Base-by-base conservation (phyloP, 495 filamentous ascomycete genomes). In the Penicillium malachiteum region DNA sequence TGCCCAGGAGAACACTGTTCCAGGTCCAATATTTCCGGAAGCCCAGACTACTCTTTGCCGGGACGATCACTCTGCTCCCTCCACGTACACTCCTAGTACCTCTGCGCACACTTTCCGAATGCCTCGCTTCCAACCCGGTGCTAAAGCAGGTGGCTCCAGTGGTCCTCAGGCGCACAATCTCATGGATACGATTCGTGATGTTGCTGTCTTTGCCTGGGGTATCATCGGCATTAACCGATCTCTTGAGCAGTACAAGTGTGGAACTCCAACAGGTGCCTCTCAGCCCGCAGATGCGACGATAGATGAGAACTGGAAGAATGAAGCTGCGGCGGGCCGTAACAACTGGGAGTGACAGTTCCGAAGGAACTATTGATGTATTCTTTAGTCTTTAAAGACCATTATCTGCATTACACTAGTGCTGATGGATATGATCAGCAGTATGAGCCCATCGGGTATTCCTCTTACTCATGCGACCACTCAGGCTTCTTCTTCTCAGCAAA, bases 401-500 rank as follows among this genome's bases (percentile, higher is more conserved):
- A 26, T 26, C 21, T 17, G 39, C 13, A 14, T 14, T 41, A 11
- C 43, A 26, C 8, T 4, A 44, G 11, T 4, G 21, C 21, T 26
- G 21, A 26, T 26, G 21, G 21, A 26, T 26, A 26, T 26, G 21
- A 26, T 26, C 21, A 26, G 21, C 21, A n/a, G 21, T 26, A 26
- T 26, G 21, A 26, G 21, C 21, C 5, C 7, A 8, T 12, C 10
- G n/a, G 4, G 34, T 35, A 8, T 31, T 30, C 13, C 58, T n/a
- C n/a, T 64, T 85, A 97, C 69, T 92, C 84, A 67, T 97, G 71
- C 21, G 80, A 85, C 94, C 94, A 98, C 70, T 96, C 83, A 1
- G 94, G 77, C 80, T 96, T 93, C 78, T 89, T 84, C 85, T 96
- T 97, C 77, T 94, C 88, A 1, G 87, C 87, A 76, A 98, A 98